These are phyloP conservation scores for Chlamydomonas reinhardtii DNA, from an alignment of 163 green algal species.

Conservation along the genomic window DNA sequence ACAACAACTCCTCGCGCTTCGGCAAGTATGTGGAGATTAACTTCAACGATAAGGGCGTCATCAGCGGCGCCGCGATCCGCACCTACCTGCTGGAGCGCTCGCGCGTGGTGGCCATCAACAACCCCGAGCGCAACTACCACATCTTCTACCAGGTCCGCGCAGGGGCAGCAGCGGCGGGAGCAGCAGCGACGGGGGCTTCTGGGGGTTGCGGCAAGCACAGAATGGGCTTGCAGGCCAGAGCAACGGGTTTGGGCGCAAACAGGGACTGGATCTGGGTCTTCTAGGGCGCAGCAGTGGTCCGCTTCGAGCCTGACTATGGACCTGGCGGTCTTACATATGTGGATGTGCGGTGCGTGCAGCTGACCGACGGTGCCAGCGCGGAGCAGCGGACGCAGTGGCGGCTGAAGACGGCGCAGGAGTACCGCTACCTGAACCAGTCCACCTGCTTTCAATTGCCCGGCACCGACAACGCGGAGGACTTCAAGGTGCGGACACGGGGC, in stretches of 20 bases:
- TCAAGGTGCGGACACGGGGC: conserved; percentile 68
- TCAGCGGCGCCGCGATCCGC: conserved; percentile 95
- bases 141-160: conserved; percentile 96
- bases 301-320: too few relatives aligned
- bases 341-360: conserved; percentile 57
- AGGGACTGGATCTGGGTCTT: too few relatives aligned
- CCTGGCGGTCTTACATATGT: too few relatives aligned
- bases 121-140: conserved; percentile 98
- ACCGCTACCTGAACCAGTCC: conserved; percentile 94
- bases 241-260: too few relatives aligned
- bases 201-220: too few relatives aligned
- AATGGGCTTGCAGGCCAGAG: too few relatives aligned
- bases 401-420: conserved; percentile 84
- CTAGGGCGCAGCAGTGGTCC: too few relatives aligned
- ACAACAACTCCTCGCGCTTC: conserved; percentile 98
- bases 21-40: conserved; percentile 99
- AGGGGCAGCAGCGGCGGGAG: background rate
- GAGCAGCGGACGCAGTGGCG: conserved; percentile 79
- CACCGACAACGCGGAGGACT: conserved; percentile 96
- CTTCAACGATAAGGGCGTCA: conserved; percentile 94
- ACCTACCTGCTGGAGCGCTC: conserved; percentile 99
- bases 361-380: conserved; percentile 91
- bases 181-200: background rate
- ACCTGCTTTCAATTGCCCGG: conserved; percentile 92
- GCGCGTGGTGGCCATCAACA: conserved; percentile 90